phyloP scores from a whole-genome alignment of 768 basidiomycete genomes.

The Mycena epipterygia region DNA sequence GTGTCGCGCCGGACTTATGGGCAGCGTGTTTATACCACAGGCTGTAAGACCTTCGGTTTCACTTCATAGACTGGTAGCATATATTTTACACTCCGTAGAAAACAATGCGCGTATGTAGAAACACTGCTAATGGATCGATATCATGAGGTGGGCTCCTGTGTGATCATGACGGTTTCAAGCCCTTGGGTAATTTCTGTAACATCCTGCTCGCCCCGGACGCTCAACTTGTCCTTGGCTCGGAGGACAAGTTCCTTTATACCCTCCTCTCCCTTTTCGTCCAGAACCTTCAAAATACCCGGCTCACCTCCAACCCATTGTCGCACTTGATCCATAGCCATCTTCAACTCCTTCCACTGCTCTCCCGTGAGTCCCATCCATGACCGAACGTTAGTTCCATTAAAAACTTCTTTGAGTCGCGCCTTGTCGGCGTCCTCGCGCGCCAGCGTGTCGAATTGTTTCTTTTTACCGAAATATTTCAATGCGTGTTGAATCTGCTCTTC shows the following conservation, averaged over 20 bases:
- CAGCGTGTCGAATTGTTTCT: constrained; percentile 59
- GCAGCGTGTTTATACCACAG: constrained; percentile 54
- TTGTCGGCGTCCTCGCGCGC: constrained; percentile 45
- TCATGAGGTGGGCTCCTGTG: background rate
- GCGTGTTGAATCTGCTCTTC: constrained; percentile 57
- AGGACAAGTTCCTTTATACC: constrained; percentile 54
- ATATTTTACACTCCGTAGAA: background rate
- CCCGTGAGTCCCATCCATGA: constrained; percentile 64
- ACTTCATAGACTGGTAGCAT: constrained; percentile 16
- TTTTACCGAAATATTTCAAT: constrained; percentile 65
- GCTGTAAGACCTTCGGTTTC: constrained; percentile 47
- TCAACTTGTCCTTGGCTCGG: constrained; percentile 50
- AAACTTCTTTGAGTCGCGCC: constrained; percentile 56
- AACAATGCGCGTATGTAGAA: background rate
- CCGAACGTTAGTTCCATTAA: constrained; percentile 64
- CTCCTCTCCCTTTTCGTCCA: constrained; percentile 56
- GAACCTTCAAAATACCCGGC: constrained; percentile 53
- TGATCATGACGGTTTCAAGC: constrained; percentile 2
- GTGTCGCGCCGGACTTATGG: constrained; percentile 57
- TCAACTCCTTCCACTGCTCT: constrained; percentile 59
- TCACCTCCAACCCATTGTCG: constrained; percentile 63
- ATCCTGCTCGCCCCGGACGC: constrained; percentile 24
- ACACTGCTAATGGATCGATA: background rate
- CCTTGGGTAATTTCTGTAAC: background rate
- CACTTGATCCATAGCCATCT: constrained; percentile 66